Evolutionary conservation across 805 yeast genomes (phyloP), one percentile per base, ranked within the genome.

Genomic region (Allodekkera sacchari): DNA sequence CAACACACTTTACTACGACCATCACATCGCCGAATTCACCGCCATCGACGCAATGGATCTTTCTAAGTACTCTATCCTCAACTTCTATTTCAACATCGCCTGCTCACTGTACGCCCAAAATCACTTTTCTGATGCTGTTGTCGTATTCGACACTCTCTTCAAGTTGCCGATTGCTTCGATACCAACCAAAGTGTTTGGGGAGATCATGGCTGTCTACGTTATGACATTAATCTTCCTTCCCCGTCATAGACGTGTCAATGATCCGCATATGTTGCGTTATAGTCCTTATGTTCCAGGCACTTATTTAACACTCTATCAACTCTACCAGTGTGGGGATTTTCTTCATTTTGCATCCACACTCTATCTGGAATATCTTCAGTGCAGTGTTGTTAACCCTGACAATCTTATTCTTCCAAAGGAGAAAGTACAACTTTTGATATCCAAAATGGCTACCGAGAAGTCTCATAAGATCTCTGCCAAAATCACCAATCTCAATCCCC

Each of bases 91-190:
- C 18, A 21, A 32, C 2, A 7, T 49, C 6, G 39, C 42, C 11
- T 38, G 34, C 16, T 35, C 55, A 1, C 31, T 48, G n/a, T 38
- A 44, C 18, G 36, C 43, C 26, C 15, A 31, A 11, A 27, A 32
- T 6, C n/a, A 32, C 3, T 46, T 41, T 26, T 10, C n/a, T 11
- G 37, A 37, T n/a, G 46, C 56, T 2, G 39, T 45, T 31, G 25
- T 33, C 4, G 14, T 41, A 5, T 44, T 42, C 23, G 47, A 38
- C 25, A 36, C 42, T 3, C 32, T 48, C 18, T 41, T 49, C 32
- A 34, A 33, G 11, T 22, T 47, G 9, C 45, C 47, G 2, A 22
- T 38, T 4, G 22, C 30, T 6, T 10, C 18, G 6, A 10, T 30
- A 2, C 31, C 29, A 6, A 25, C 28, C 10, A 13, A 18, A 2